Base-by-base conservation (phyloP, 768 basidiomycete genomes). In the Tylopilus cervinicoccineus region DNA sequence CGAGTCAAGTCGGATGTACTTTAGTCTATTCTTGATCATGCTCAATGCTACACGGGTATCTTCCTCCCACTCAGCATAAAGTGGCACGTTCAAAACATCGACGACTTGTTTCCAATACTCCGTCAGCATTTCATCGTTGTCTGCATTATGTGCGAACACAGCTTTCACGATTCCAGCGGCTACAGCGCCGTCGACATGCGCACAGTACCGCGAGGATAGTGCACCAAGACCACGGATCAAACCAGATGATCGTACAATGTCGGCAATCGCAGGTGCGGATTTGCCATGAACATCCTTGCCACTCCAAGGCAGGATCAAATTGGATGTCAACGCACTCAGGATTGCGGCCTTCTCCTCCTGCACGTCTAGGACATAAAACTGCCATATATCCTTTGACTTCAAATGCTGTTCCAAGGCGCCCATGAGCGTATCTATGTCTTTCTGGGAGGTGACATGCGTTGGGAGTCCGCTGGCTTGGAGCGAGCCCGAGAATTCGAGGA, bases 351-450 rank as follows among this genome's bases (percentile, higher is more conserved):
- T 73, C 65, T 94, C 89, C 22, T 74, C 68, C 32, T 72, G 70
- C 11, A 81, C 75, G 60, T 97, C 85, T 42, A 98, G 74, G 17
- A 94, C 87, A 64, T 98, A 99, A 72, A 85, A 99, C 60, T 98
- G 87, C 91, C 92, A 99, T 19, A 98, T 68, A 22, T 89, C 76
- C 43, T 86, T 80, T 3, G 70, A 72, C 50, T 85, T 79, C 52
- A 93, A 58, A 23, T 77, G 73, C 10, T 75, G 66, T 34, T 76
- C 63, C 53, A 98, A 81, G 20, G 84, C 85, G 17, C 63, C 58
- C 38, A 88, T 73, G 51, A 99, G 74, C 4, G 62, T 60, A 45
- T 84, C 75, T 47, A 99, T 67, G 61, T 99, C 95, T 34, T 70
- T 57, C 41, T 80, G 70, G 0, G 83, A 86, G 8, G 69, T 73